These are phyloP conservation scores for Oxytropis ochrocephala DNA, from an alignment of 306 rosid species.

Conservation along the genomic window DNA sequence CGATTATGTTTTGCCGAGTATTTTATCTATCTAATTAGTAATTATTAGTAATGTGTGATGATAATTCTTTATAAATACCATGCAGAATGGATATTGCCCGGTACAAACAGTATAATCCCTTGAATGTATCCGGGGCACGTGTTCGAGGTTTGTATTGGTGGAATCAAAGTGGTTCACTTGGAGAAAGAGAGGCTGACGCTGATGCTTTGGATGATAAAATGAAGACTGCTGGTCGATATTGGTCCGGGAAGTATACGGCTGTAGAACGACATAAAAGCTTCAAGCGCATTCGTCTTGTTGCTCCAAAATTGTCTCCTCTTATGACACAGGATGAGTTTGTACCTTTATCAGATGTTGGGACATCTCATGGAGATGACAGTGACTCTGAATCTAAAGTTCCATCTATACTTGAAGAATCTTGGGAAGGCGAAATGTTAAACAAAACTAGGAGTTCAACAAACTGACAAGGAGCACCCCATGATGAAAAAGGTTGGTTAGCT, in stretches of 20 bases:
- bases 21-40: neutral
- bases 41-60: conserved; percentile 13
- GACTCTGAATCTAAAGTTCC: conserved; percentile 27
- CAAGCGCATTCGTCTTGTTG: conserved; percentile 59
- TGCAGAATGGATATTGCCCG: conserved; percentile 96
- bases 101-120: conserved; percentile 50
- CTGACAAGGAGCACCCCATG: conserved; percentile 71
- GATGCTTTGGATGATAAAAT: conserved; percentile 65
- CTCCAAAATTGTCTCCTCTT: conserved; percentile 34
- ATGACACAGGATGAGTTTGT: conserved; percentile 49
- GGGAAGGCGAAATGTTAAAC: conserved; percentile 85
- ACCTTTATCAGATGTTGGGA: conserved; percentile 48
- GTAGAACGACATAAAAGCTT: conserved; percentile 74
- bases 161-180: conserved; percentile 36
- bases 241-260: conserved; percentile 85
- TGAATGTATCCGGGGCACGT: conserved; percentile 31
- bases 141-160: conserved; percentile 36
- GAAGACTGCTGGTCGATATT: conserved; percentile 77
- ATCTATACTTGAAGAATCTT: conserved; percentile 63
- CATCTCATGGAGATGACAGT: conserved; percentile 34
- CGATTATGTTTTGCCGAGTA: neutral
- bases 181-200: conserved; percentile 68
- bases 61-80: neutral
- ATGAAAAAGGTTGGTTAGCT: conserved; percentile 71
- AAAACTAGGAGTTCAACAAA: conserved; percentile 82